Base-by-base conservation (phyloP, 2,329 filamentous ascomycete genomes). In the Huntiella abstrusa region DNA sequence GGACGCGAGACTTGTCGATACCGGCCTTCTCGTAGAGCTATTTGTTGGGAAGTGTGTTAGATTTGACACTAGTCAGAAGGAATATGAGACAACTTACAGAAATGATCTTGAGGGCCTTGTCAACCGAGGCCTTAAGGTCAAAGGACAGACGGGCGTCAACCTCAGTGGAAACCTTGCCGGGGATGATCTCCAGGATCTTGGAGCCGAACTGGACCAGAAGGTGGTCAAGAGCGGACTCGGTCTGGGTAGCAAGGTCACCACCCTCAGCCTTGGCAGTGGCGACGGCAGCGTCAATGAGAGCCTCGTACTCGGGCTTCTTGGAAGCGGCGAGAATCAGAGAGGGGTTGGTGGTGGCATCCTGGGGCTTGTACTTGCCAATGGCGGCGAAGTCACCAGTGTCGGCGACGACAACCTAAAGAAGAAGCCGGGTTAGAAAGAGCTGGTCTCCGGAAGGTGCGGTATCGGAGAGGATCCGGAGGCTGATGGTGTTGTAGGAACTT, bases 271-370 rank as follows among this genome's bases (percentile, higher is more conserved):
- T 96, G 67, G 83, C 88, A 67, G 85, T 87, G 54, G 70, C 73
- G 56, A 95, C 72, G 57, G 88, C 86, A 48, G 70, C 68, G 60
- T 96, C 87, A 57, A 95, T 92, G 61, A 96, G 71, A 65, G 80
- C 80, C 60, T 83, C 85, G 66, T 96, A 96, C 67, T 95, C 87
- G 63, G 83, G 62, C 78, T 96, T 96, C 77, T 98, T 96, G 62
- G 91, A 87, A 54, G 91, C 91, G 56, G 87, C 88, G 62, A 98
- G 82, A 67, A 98, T 96, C 64, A 98, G 75, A 53, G 91, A 96
- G 51, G 91, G 91, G 79, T 98, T 98, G 71, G 91, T 98, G 65
- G 91, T 98, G 61, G 91, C 91, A 83, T 98, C 91, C 75, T 98
- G 87, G 54, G 91, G 91, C 79, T 94, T 93, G 80, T 98, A 98